Evolutionary conservation across 148 eudicot genomes (phyloP).

Genomic region (Camellia granthamiana): DNA sequence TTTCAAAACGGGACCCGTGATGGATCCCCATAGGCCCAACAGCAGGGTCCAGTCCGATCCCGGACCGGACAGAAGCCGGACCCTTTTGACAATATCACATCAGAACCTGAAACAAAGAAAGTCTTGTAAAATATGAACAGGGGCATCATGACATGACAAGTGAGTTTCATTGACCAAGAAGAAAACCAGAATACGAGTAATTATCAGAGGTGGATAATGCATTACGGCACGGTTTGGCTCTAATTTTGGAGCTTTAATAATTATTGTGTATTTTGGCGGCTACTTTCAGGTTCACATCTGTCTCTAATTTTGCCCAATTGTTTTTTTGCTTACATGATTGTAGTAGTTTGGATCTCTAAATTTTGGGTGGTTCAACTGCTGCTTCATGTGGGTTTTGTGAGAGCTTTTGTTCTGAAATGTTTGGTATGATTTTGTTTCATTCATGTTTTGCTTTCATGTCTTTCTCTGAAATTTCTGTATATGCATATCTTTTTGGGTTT

Average conservation of each 20-base stretch:
- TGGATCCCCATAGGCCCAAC: no score
- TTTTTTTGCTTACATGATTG: neutral
- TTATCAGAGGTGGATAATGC: neutral
- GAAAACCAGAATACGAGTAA: neutral
- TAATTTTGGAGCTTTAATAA: neutral
- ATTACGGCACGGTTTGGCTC: conserved; percentile 8
- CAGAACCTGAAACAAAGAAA: no score
- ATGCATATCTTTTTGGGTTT: neutral
- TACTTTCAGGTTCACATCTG: neutral
- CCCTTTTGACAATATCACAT: no score
- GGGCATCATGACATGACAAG: neutral
- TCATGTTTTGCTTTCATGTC: neutral
- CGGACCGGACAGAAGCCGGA: no score
- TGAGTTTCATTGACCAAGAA: neutral
- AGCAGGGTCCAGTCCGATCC: no score
- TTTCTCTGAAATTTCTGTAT: neutral
- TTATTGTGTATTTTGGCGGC: neutral
- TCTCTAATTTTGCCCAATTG: neutral
- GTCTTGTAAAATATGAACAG: no score
- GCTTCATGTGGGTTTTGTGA: neutral
- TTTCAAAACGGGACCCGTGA: no score
- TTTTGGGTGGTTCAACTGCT: neutral
- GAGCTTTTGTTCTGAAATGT: neutral
- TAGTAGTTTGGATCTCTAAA: neutral
- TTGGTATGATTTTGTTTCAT: neutral